These are phyloP conservation scores for Thuidium tamariscinum DNA, from an alignment of 225 moss, liverwort and hornwort genomes.

Conservation along the genomic window DNA sequence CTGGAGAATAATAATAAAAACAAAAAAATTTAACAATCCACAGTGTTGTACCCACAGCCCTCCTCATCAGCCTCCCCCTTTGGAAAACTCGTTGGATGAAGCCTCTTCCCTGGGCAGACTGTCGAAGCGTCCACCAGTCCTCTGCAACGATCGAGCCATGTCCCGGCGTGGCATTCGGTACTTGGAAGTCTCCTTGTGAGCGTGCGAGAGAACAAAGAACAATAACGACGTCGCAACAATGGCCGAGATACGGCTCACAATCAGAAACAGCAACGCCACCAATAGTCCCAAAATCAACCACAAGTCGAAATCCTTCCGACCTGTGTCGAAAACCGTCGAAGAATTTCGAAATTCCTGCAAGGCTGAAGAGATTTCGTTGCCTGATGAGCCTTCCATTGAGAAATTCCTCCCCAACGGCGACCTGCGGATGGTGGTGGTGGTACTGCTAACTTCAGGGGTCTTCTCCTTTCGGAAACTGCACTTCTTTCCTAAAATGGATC, in stretches of 20 bases:
- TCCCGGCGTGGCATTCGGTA: slow-evolving; percentile 11
- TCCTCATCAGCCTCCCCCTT: background rate
- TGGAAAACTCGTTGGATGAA: background rate
- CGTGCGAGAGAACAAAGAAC: slow-evolving; percentile 21
- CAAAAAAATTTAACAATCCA: background rate
- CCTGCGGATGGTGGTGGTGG: background rate
- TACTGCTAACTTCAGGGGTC: background rate
- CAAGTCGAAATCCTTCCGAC: slow-evolving; percentile 1
- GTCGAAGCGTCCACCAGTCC: background rate
- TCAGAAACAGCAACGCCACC: slow-evolving; percentile 25
- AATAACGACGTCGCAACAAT: slow-evolving; percentile 28
- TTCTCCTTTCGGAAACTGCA: slow-evolving; percentile 22
- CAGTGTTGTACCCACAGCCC: background rate
- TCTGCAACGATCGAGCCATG: background rate
- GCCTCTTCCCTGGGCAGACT: background rate
- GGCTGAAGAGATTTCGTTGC: background rate
- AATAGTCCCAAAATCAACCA: slow-evolving; percentile 20
- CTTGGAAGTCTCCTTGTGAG: background rate
- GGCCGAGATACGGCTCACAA: slow-evolving; percentile 32
- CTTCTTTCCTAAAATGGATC: background rate
- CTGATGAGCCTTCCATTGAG: background rate
- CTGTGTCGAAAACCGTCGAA: background rate
- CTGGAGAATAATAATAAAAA: background rate
- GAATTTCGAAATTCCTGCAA: background rate
- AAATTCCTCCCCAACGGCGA: slow-evolving; percentile 14